These are phyloP conservation scores for Colletotrichum orbiculare DNA, from an alignment of 2,329 filamentous ascomycete genomes.

Conservation along the genomic window DNA sequence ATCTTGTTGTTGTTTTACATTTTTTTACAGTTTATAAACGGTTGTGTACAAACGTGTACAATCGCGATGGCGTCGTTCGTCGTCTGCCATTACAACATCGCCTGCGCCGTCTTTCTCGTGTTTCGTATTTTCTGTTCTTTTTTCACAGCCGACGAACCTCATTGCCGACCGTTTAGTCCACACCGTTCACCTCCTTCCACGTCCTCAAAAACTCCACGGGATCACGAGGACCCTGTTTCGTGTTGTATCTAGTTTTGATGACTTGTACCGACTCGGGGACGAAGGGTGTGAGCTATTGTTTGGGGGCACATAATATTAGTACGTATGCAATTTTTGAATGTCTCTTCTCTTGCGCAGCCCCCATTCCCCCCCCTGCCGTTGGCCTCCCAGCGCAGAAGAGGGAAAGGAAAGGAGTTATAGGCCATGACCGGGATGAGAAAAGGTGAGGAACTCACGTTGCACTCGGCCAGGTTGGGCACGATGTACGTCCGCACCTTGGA, in stretches of 20 bases:
- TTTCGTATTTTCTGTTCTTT: too few relatives aligned
- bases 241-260: conserved; percentile 65
- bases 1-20: conserved; percentile 19
- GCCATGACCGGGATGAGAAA: neutral
- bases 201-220: conserved; percentile 71
- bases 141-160: too few relatives aligned
- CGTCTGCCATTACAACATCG: too few relatives aligned
- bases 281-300: conserved; percentile 80
- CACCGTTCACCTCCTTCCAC: conserved; percentile 76
- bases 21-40: conserved; percentile 35
- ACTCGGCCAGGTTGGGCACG: conserved; percentile 77
- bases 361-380: neutral
- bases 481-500: conserved; percentile 91
- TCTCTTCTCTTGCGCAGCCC: too few relatives aligned
- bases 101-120: too few relatives aligned
- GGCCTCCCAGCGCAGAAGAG: too few relatives aligned
- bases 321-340: too few relatives aligned
- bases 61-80: too few relatives aligned
- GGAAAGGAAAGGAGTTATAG: too few relatives aligned
- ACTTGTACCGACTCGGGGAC: conserved; percentile 71
- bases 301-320: too few relatives aligned
- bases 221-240: conserved; percentile 66
- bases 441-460: conserved; percentile 68
- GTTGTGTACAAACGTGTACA: conserved; percentile 20
- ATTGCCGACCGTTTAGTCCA: conserved; percentile 54